phyloP scores from a whole-genome alignment of 2,329 filamentous ascomycete genomes.

The Didymella pomorum region DNA sequence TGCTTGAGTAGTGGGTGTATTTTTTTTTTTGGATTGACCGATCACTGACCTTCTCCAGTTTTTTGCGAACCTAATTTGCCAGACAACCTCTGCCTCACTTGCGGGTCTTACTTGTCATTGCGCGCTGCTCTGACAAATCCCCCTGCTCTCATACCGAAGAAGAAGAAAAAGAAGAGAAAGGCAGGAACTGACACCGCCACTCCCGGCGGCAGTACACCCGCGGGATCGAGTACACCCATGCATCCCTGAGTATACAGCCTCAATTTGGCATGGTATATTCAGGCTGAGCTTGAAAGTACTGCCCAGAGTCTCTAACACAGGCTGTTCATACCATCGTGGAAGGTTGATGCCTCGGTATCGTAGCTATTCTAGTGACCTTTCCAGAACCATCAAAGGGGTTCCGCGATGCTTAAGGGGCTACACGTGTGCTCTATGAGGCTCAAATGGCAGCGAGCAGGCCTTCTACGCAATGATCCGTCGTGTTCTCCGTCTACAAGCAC shows the following conservation, averaged over 20 bases:
- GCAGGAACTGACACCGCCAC: conserved; percentile 45
- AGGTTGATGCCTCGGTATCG: neutral
- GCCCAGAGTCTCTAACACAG: neutral
- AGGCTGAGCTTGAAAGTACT: neutral
- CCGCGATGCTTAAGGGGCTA: no score
- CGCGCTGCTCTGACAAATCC: conserved; percentile 43
- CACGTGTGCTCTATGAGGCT: neutral
- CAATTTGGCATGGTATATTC: neutral
- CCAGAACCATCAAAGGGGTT: neutral
- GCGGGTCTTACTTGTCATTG: conserved; percentile 50
- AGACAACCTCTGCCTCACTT: conserved; percentile 49
- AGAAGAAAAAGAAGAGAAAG: conserved; percentile 53
- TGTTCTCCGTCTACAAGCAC: neutral
- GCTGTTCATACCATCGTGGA: neutral
- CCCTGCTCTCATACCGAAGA: conserved; percentile 48
- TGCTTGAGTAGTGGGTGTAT: conserved; percentile 77
- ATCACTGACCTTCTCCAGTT: conserved; percentile 34
- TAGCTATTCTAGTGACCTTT: neutral
- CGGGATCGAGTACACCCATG: conserved; percentile 44
- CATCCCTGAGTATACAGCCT: conserved; percentile 33
- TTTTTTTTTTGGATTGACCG: neutral
- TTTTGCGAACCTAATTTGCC: conserved; percentile 48
- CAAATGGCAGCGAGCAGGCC: neutral
- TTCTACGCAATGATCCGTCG: neutral
- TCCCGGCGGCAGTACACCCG: conserved; percentile 44